These are phyloP conservation scores for Collybia mongolica DNA, from an alignment of 768 basidiomycete species.

Conservation along the genomic window DNA sequence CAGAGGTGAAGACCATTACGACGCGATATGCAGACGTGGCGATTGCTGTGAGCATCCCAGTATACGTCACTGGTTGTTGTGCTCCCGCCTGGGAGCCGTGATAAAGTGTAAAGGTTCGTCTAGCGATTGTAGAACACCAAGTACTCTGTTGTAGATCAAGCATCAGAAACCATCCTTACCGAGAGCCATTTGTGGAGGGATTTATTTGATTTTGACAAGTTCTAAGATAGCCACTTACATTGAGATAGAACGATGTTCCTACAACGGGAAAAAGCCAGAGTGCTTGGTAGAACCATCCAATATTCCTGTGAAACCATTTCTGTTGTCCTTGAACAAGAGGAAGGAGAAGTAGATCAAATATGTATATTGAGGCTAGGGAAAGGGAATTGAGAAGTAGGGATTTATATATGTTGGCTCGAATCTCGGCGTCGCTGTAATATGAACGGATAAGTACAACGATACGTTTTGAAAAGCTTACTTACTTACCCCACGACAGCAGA, in stretches of 20 bases:
- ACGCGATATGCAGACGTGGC: conserved; percentile 81
- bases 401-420: conserved; percentile 73
- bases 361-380: conserved; percentile 70
- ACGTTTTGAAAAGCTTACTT: not conserved
- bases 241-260: conserved; percentile 75
- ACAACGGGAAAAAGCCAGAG: conserved; percentile 82
- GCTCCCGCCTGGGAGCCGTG: conserved; percentile 60
- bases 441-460: conserved; percentile 2
- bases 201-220: too few species aligned
- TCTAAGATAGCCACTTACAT: conserved; percentile 44
- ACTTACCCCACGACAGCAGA: conserved; percentile 56
- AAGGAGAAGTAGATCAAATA: conserved; percentile 70
- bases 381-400: conserved; percentile 71
- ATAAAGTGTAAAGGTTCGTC: conserved; percentile 68
- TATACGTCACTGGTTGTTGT: conserved; percentile 54
- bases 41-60: conserved; percentile 68
- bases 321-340: conserved; percentile 64
- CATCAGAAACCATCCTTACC: not conserved
- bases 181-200: not conserved
- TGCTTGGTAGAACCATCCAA: conserved; percentile 74
- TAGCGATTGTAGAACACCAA: conserved; percentile 78
- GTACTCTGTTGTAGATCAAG: conserved; percentile 47
- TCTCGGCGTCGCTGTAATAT: conserved; percentile 63
- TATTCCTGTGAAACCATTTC: conserved; percentile 68
- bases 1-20: conserved; percentile 79